Base-by-base conservation (phyloP, 208 protist genomes). In the Trypanosoma avium region DNA sequence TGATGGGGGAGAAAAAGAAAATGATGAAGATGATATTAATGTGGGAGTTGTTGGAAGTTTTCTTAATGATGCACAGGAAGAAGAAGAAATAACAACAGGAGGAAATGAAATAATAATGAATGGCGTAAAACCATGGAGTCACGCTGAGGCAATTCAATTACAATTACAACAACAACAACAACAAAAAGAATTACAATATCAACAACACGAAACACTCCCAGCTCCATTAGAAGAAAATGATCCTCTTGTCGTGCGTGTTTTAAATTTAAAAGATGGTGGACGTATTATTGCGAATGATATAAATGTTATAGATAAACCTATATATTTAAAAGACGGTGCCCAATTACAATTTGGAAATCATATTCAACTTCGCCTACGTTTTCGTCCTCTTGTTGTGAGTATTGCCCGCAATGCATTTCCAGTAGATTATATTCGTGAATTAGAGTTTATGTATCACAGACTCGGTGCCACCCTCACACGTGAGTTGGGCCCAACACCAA, bases 331-430 rank as follows among this genome's bases (percentile, higher is more conserved):
- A 9, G 77, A 93, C 46, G 81, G 78, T 33, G 70, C 73, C 27
- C 65, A 82, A 36, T 59, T 91, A n/a, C 49, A 71, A 33, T 77
- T 91, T 32, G 84, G 88, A 32, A 60, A 43, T 22, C 56, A 70
- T 17, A 68, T 80, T 22, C 30, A 57, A 12, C 52, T 88, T 17
- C 60, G 73, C 9, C 75, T 92, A 9, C 81, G 59, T 19, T 94
- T 82, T 61, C 84, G 88, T 6, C 88, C 88, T 4, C 64, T 94
- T 29, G 67, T 91, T 32, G 84, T 94, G n/a, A 75, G 75, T 36
- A 74, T 94, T 19, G 70, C 81, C 38, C 53, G 48, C 27, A 70
- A 55, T 35, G 56, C 57, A 22, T 84, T 88, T 56, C 55, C 58
- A 2, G 42, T 33, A 19, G 79, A 85, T 52, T 75, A 82, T 55